phyloP scores from a whole-genome alignment of 176 grass and related monocot genomes.

The Areca catechu region DNA sequence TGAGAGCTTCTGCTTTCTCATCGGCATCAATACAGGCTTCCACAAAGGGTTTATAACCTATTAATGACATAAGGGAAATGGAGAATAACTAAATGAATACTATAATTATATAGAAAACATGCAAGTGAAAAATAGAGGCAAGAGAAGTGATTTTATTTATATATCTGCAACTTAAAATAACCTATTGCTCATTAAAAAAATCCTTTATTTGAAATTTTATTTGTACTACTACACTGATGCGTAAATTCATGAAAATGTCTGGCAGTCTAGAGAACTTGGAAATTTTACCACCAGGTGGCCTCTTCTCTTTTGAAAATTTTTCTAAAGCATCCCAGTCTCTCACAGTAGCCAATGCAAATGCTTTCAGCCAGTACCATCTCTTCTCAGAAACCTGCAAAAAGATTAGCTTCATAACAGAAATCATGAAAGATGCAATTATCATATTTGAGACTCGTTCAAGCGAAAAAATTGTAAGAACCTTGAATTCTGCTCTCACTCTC shows the following conservation, averaged over 20 bases:
- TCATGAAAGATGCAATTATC: not conserved
- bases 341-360: slow-evolving; percentile 89
- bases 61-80: slow-evolving; percentile 7
- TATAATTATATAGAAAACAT: no score
- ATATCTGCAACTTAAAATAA: no score
- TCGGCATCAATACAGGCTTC: slow-evolving; percentile 97
- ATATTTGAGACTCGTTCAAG: slow-evolving; percentile 12
- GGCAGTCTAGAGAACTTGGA: not conserved
- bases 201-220: no score
- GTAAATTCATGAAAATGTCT: no score
- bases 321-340: slow-evolving; percentile 94
- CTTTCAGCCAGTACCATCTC: slow-evolving; percentile 98
- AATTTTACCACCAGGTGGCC: slow-evolving; percentile 75
- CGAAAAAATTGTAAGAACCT: slow-evolving; percentile 33
- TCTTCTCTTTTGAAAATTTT: slow-evolving; percentile 84
- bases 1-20: slow-evolving; percentile 76
- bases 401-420: not conserved
- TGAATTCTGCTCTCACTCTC: slow-evolving; percentile 88
- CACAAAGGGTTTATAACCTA: slow-evolving; percentile 91
- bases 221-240: no score
- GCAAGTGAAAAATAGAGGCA: no score
- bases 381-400: slow-evolving; percentile 88
- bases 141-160: no score
- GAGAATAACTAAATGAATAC: not conserved
- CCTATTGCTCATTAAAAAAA: no score